These are phyloP conservation scores for Sphaerosporella brunnea DNA, from an alignment of 495 filamentous ascomycete genomes.

Conservation along the genomic window DNA sequence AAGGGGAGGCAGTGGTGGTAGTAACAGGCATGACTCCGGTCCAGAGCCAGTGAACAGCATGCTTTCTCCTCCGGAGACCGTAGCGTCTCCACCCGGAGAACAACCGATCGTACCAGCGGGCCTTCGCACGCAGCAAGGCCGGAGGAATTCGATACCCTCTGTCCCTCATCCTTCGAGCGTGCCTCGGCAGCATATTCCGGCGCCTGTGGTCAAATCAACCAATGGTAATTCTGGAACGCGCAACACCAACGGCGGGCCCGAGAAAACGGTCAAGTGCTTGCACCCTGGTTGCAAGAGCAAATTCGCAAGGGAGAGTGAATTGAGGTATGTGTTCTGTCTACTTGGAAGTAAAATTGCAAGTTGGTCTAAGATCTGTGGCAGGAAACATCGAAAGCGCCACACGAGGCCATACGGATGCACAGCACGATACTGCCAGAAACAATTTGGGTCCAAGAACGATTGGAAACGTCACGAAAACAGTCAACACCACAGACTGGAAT, in stretches of 20 bases:
- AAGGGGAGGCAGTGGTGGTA: neutral
- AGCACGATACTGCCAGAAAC: conserved; percentile 50
- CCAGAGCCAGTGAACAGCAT: neutral
- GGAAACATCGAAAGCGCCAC: conserved; percentile 82
- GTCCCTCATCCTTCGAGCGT: neutral
- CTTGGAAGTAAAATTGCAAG: too few relatives aligned
- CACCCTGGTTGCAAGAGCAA: conserved; percentile 7
- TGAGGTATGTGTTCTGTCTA: too few relatives aligned
- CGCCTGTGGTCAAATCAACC: too few relatives aligned
- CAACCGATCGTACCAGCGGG: neutral
- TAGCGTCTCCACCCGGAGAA: conserved; percentile 1
- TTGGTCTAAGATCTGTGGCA: too few relatives aligned
- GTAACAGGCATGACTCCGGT: neutral
- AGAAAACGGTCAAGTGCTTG: neutral
- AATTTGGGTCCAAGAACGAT: conserved; percentile 83
- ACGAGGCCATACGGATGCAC: conserved; percentile 79
- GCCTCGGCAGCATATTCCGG: neutral
- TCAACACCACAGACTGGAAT: conserved; percentile 59
- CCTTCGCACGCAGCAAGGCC: neutral
- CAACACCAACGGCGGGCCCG: neutral
- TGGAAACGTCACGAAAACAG: conserved; percentile 93
- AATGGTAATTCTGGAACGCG: neutral
- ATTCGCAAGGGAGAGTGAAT: conserved; percentile 3
- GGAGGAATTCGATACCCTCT: neutral
- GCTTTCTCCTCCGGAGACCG: conserved; percentile 3